These are phyloP conservation scores for Pilaira anomala DNA, from an alignment of 192 early-diverging fungal species.

Conservation along the genomic window DNA sequence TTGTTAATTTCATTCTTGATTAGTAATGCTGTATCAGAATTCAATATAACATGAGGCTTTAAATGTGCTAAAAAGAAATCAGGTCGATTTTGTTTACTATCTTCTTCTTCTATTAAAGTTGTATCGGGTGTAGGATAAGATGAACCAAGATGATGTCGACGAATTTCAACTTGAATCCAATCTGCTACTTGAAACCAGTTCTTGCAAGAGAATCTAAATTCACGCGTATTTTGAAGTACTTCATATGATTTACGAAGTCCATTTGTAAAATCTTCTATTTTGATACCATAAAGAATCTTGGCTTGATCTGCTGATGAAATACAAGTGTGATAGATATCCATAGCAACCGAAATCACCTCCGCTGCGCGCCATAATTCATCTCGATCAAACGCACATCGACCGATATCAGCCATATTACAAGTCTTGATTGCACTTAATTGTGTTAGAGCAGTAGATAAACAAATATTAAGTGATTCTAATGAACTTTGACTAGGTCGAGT, in stretches of 20 bases:
- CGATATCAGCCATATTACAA: slow-evolving; percentile 5
- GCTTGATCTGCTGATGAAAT: slow-evolving; percentile 1
- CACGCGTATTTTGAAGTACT: slow-evolving; percentile 26
- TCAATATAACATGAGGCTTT: slow-evolving; percentile 7
- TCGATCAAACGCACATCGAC: slow-evolving; percentile 35
- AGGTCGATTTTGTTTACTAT: not conserved
- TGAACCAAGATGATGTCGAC: slow-evolving; percentile 2
- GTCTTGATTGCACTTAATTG: slow-evolving; percentile 26
- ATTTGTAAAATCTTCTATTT: slow-evolving; percentile 11
- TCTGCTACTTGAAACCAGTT: slow-evolving; percentile 31
- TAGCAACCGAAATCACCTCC: slow-evolving; percentile 27
- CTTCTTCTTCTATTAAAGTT: not conserved
- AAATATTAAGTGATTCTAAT: slow-evolving; percentile 32
- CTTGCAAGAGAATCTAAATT: slow-evolving; percentile 19
- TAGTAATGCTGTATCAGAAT: not conserved
- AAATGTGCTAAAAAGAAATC: slow-evolving; percentile 15
- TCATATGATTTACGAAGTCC: slow-evolving; percentile 19
- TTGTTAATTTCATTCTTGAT: not conserved
- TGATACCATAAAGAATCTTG: slow-evolving; percentile 26
- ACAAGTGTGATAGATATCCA: slow-evolving; percentile 22
- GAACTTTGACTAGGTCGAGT: slow-evolving; percentile 15
- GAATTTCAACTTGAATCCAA: slow-evolving; percentile 38
- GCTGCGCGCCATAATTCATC: slow-evolving; percentile 38
- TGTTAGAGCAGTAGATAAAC: slow-evolving; percentile 22
- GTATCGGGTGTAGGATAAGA: slow-evolving; percentile 7